These are phyloP conservation scores for Hevea brasiliensis DNA, from an alignment of 345 rosid species.

Conservation along the genomic window DNA sequence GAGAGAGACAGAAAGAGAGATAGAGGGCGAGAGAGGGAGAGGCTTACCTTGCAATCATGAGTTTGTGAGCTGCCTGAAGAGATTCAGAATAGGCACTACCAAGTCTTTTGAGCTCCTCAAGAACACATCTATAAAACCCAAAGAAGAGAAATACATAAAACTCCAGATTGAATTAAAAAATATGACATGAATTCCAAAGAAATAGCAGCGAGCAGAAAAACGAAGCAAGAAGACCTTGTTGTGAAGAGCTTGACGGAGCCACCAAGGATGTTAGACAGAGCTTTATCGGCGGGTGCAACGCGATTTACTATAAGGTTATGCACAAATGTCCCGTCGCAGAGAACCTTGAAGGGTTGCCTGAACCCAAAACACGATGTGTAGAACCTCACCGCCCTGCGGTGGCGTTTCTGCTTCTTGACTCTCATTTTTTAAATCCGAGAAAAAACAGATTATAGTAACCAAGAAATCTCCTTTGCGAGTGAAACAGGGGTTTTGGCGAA, in stretches of 20 bases:
- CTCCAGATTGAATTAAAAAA: not conserved
- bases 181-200: not conserved
- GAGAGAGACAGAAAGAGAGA: not conserved
- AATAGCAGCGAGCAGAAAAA: not conserved
- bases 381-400: conserved; percentile 69
- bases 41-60: conserved; percentile 57
- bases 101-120: conserved; percentile 71
- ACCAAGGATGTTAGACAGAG: conserved; percentile 59
- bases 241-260: conserved; percentile 87
- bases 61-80: conserved; percentile 55
- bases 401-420: conserved; percentile 78
- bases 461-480: too few species aligned
- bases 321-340: conserved; percentile 83
- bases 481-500: too few species aligned
- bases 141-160: not conserved
- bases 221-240: conserved; percentile 46
- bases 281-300: conserved; percentile 65
- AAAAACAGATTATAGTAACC: not conserved
- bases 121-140: conserved; percentile 50
- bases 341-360: conserved; percentile 74
- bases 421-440: conserved; percentile 49
- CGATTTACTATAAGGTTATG: conserved; percentile 58
- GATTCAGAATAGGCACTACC: conserved; percentile 58
- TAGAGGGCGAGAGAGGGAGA: not conserved
- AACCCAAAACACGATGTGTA: conserved; percentile 70